Base-by-base conservation (phyloP, 73 alveolate species). In the Paramecium sonneborni region DNA sequence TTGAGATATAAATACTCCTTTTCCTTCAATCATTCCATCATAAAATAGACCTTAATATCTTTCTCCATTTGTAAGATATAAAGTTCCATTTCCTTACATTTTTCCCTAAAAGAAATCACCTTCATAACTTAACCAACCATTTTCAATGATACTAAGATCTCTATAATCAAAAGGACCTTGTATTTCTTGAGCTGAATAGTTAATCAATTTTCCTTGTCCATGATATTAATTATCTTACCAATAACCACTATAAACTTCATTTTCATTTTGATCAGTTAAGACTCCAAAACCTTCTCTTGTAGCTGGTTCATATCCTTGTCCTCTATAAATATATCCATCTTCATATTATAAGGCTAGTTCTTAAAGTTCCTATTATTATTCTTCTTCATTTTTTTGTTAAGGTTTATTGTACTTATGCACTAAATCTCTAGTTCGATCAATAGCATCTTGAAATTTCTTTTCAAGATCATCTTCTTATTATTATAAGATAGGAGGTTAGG, bases 321-420 rank as follows among this genome's bases (percentile, higher is more conserved):
- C 85, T 68, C 85, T 68, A 24, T 68, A 68, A 9, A 68, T 68
- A 18, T 68, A 68, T 68, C 85, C 85, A 68, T 68, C 85, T 24
- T 68, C 85, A 24, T 68, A 68, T 68, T 68, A 28, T 68, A 68
- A 68, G 20, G 85, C 85, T 68, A 68, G 20, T 6, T 68, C 85
- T n/a, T 41, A 41, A 8, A 41, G 11, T 41, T 41, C 57, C n/a
- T n/a, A n/a, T n/a, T n/a, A n/a, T 8, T 41, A 8, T 11, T 8
- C 57, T 41, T 41, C n/a, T 41, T 41, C 7, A 8, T 41, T 8
- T 41, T 7, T 7, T 41, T 41, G 11, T 41, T 7, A 11, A 8
- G 57, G 57, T 20, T 68, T 7, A 23, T 68, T 6, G 8, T 68
- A 68, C 23, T 28, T 68, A 7, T 68, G 20, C 7, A 68, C 85